These are phyloP conservation scores for Hymenoscyphus fructigenus DNA, from an alignment of 2,329 filamentous ascomycete genomes.

Conservation along the genomic window DNA sequence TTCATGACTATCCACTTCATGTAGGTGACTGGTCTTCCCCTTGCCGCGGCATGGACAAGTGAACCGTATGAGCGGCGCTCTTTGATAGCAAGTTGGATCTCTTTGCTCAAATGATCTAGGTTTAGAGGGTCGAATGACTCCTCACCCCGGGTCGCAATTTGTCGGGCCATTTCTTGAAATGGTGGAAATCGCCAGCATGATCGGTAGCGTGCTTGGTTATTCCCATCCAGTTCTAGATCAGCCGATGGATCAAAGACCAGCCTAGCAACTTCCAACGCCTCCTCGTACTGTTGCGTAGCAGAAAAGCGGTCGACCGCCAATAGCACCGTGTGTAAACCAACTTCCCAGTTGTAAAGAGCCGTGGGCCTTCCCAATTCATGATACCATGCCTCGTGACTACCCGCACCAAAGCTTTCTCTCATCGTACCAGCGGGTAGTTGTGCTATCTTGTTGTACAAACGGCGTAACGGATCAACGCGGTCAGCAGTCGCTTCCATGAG, in stretches of 20 bases:
- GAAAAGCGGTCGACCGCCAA: conserved; percentile 25
- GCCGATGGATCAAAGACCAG: conserved; percentile 31
- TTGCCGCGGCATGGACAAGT: conserved; percentile 28
- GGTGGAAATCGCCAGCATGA: conserved; percentile 20
- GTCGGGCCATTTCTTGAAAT: conserved; percentile 11
- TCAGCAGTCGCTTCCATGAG: background rate
- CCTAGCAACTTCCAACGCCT: conserved; percentile 24
- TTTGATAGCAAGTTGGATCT: conserved; percentile 7
- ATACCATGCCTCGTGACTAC: conserved; percentile 6
- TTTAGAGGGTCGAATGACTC: background rate
- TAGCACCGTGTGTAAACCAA: conserved; percentile 30
- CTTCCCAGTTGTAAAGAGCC: conserved; percentile 37
- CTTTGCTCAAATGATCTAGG: background rate
- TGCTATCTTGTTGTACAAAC: background rate
- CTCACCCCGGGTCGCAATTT: background rate
- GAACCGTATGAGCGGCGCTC: conserved; percentile 32
- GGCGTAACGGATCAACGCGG: background rate
- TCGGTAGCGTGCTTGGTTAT: background rate
- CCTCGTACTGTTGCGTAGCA: conserved; percentile 29
- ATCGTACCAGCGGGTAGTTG: background rate
- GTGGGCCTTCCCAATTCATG: conserved; percentile 30
- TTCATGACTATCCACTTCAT: conserved; percentile 38
- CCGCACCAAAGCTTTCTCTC: background rate
- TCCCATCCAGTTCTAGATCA: background rate
- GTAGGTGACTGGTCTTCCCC: conserved; percentile 31